Base-by-base conservation (phyloP, 1,284 basidiomycete species). In the Malassezia furfur region DNA sequence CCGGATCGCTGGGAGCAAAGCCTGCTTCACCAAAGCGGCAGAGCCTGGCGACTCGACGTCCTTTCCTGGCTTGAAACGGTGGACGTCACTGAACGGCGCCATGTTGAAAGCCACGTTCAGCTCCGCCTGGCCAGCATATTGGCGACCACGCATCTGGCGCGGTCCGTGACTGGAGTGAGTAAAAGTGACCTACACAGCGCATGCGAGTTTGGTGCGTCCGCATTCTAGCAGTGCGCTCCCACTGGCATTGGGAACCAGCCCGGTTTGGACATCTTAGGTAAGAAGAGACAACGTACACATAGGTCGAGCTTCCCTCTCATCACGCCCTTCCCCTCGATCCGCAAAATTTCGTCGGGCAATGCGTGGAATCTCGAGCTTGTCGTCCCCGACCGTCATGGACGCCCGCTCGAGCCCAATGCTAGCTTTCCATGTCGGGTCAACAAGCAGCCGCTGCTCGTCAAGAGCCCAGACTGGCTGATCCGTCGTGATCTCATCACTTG, bases 71-170 rank as follows among this genome's bases (percentile, higher is more conserved):
- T 85, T 84, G 67, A 85, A 80, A 59, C 93, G 80, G 28, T 80
- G 79, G 28, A 79, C 77, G 63, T 84, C 87, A 5, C 91, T 87
- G 75, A 94, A 98, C 0, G 94, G 93, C 1, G 93, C 83, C 72
- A 93, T 96, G 76, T 96, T 96, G 59, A 96, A 87, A 76, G 96
- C 91, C 2, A 98, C 87, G 60, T 91, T 96, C 54, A 98, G 77
- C 56, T 83, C 83, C 0, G 91, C 93, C 60, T 84, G 85, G 62
- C 93, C 87, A 59, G 81, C 87, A 75, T 90, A 96, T 6, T 48
- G 81, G 78, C 60, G 80, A 83, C 79, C 59, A 15, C 86, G 88
- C 25, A 86, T 62, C 68, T 91, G 91, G 53, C 91, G 83, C 9
- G 93, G 94, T 0, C 93, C 93, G 75, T 57, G 55, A 3, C 54